Percentiles rank a stretch among this genome's conserved stretches.
Evolutionary conservation across 225 moss, liverwort and hornwort genomes (phyloP).

Genomic region (Takakia lepidozioides): DNA sequence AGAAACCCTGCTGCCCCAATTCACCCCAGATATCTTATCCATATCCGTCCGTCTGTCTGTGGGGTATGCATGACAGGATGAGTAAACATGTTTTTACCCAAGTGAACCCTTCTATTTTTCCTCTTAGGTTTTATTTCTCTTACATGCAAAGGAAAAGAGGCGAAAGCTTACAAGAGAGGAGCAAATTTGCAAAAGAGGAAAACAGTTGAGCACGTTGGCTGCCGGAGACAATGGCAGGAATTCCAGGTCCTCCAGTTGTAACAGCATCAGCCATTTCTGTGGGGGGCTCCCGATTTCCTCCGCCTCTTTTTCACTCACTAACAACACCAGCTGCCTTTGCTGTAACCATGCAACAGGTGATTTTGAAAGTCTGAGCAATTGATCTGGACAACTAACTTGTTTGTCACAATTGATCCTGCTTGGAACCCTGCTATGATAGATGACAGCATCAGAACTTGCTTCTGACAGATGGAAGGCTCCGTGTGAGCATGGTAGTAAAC

Average conservation of each 20-base stretch:
- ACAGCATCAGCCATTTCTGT: slow-evolving; percentile 75
- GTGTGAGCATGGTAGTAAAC: too few species aligned
- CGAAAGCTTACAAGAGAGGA: slow-evolving; percentile 34
- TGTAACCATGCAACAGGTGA: slow-evolving; percentile 10
- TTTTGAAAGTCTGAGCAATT: neutral
- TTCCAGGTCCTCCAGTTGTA: slow-evolving; percentile 65
- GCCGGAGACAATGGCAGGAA: slow-evolving; percentile 41
- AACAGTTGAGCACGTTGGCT: slow-evolving; percentile 20
- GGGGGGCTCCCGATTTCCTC: slow-evolving; percentile 36
- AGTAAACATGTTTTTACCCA: too few species aligned
- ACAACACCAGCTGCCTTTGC: slow-evolving; percentile 66
- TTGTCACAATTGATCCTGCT: neutral
- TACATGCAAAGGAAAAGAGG: neutral
- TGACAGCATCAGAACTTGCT: too few species aligned
- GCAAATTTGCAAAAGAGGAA: slow-evolving; percentile 55
- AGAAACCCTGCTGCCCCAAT: neutral
- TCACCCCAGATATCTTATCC: neutral
- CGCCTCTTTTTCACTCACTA: slow-evolving; percentile 56
- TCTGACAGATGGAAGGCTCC: too few species aligned
- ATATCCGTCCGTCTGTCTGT: neutral
- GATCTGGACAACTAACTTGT: neutral
- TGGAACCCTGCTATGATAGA: too few species aligned
- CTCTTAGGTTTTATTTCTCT: too few species aligned
- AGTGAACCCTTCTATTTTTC: too few species aligned
- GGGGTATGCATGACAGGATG: too few species aligned